phyloP scores from a whole-genome alignment of 305 asterid species.

The Fraxinus dipetala region DNA sequence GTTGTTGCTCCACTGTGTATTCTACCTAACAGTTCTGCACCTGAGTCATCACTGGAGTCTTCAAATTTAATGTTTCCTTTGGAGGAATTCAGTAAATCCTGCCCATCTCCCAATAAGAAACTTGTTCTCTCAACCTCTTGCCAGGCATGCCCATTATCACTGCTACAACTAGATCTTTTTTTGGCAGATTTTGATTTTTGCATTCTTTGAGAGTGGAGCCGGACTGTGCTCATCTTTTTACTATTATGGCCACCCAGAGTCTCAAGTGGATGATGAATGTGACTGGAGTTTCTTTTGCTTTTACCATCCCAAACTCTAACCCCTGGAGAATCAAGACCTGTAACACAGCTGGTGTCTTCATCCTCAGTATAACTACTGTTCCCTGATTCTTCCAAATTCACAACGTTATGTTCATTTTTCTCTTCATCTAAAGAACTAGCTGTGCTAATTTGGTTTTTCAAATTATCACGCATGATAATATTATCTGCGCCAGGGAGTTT shows the following conservation, averaged over 20 bases:
- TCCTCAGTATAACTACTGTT: constrained; percentile 79
- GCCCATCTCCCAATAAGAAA: constrained; percentile 70
- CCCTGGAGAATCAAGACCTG: constrained; percentile 88
- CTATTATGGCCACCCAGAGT: constrained; percentile 51
- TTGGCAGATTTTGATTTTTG: constrained; percentile 51
- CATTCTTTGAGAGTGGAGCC: constrained; percentile 43
- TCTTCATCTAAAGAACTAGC: constrained; percentile 32
- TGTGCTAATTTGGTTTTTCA: constrained; percentile 27
- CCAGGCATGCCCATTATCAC: constrained; percentile 64
- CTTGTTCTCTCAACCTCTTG: constrained; percentile 79
- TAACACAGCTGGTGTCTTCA: constrained; percentile 57
- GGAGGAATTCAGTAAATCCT: constrained; percentile 56
- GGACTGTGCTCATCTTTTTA: constrained; percentile 48
- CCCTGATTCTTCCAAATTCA: constrained; percentile 58
- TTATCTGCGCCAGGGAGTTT: constrained; percentile 23
- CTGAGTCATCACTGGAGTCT: constrained; percentile 75
- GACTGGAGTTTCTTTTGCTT: constrained; percentile 68
- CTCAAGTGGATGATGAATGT: constrained; percentile 94
- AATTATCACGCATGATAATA: constrained; percentile 17
- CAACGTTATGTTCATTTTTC: constrained; percentile 43
- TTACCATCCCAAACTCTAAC: constrained; percentile 90
- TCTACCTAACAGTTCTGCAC: constrained; percentile 57
- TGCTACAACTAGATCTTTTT: constrained; percentile 60
- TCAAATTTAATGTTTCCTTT: constrained; percentile 46
- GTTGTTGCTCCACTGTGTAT: constrained; percentile 62